These are phyloP conservation scores for Cytospora schulzeri DNA, from an alignment of 2,329 filamentous ascomycete genomes.

Conservation along the genomic window DNA sequence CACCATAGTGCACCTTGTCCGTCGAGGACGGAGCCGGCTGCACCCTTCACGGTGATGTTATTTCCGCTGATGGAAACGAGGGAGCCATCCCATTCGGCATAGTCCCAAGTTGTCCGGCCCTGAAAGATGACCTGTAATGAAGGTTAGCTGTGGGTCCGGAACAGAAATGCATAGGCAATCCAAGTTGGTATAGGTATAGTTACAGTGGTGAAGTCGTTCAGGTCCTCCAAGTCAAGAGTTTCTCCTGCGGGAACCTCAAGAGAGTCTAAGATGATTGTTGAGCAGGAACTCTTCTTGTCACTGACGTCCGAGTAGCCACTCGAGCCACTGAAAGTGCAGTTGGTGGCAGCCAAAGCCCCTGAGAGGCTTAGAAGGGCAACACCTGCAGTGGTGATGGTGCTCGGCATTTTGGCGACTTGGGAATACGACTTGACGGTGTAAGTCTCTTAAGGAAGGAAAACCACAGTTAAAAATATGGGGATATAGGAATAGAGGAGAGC, in stretches of 20 bases:
- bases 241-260: constrained; percentile 59
- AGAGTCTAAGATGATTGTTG: constrained; percentile 54
- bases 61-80: constrained; percentile 63
- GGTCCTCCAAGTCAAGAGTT: constrained; percentile 59
- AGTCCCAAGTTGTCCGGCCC: constrained; percentile 68
- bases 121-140: constrained; percentile 56
- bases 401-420: constrained; percentile 9
- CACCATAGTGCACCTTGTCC: constrained; percentile 61
- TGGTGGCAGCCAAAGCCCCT: constrained; percentile 12
- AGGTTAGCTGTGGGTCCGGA: neutral
- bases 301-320: constrained; percentile 42
- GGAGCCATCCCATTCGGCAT: constrained; percentile 66
- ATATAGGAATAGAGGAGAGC: neutral
- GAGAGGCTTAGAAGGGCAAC: constrained; percentile 11
- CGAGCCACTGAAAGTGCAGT: constrained; percentile 59
- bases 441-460: neutral
- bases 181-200: neutral
- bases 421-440: neutral
- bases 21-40: constrained; percentile 55
- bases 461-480: neutral
- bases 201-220: constrained; percentile 52
- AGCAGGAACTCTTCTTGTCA: constrained; percentile 52
- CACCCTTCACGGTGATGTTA: constrained; percentile 55
- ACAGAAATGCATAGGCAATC: neutral
- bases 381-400: neutral